These are phyloP conservation scores for Sugiyamaella boreocaroliniensis DNA, from an alignment of 805 yeast species.

Conservation along the genomic window DNA sequence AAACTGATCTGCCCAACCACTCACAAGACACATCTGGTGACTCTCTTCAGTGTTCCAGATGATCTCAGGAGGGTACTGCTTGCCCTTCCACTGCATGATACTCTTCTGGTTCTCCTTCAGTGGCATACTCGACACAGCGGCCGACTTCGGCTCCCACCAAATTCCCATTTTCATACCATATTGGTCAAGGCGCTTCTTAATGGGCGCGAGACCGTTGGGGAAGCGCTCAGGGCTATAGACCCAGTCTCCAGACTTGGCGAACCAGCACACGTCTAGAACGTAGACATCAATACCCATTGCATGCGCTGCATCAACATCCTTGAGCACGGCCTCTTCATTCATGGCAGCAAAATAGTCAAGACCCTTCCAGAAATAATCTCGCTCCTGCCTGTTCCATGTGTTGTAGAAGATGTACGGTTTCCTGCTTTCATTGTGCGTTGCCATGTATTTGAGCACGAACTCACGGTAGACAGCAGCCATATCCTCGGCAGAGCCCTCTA, in stretches of 20 bases:
- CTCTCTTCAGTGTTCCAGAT: not conserved
- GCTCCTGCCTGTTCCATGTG: not conserved
- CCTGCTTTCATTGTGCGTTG: not conserved
- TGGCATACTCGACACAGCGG: not conserved
- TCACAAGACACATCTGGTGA: not conserved
- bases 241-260: not conserved
- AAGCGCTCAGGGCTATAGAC: not conserved
- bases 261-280: not conserved
- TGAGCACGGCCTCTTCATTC: not conserved
- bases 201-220: not conserved
- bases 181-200: not conserved
- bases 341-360: not conserved
- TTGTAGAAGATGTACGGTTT: not conserved
- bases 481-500: not conserved
- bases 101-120: not conserved
- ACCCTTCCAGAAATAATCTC: not conserved
- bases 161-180: not conserved
- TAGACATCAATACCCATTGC: not conserved
- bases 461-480: not conserved
- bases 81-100: not conserved
- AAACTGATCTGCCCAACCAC: not conserved
- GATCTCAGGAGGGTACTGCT: not conserved
- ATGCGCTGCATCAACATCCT: not conserved
- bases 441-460: not conserved
- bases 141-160: not conserved